Conservation (phyloP, 164 flowering plant species). For the Vitis rupestris region DNA sequence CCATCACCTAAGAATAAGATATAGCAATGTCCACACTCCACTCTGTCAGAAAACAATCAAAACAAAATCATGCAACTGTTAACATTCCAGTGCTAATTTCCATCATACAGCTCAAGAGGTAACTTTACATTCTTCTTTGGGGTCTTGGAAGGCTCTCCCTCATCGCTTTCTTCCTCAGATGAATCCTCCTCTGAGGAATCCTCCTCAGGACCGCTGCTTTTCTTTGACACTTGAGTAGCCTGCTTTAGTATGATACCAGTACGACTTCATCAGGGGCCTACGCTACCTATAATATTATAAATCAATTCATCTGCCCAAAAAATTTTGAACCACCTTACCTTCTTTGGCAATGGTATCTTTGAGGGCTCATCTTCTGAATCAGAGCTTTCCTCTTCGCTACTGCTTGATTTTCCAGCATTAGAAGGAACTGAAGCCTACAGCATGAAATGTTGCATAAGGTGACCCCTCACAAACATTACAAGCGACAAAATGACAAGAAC, state of each 20-base stretch:
- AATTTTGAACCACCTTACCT: conserved; percentile 6
- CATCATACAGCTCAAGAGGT: neutral
- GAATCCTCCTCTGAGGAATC: conserved; percentile 28
- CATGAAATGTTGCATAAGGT: neutral
- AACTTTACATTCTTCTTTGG: conserved; percentile 38
- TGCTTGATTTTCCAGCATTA: conserved; percentile 22
- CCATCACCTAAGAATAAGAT: neutral
- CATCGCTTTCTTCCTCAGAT: conserved; percentile 40
- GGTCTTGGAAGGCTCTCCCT: conserved; percentile 37
- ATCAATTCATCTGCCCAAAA: neutral
- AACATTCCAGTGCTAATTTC: neutral
- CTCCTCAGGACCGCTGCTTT: conserved; percentile 32
- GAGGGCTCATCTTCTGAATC: conserved; percentile 37
- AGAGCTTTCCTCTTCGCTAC: conserved; percentile 24
- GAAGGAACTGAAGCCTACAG: conserved; percentile 12
- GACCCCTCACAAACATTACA: neutral
- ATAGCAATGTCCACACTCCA: no score
- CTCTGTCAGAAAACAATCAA: neutral
- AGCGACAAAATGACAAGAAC: no score
- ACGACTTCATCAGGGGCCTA: neutral
- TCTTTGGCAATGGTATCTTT: conserved; percentile 13
- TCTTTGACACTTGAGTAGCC: conserved; percentile 16
- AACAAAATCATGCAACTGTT: no score
- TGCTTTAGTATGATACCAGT: neutral
- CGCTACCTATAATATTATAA: neutral